Evolutionary conservation across 2,329 filamentous ascomycete genomes (phyloP).

Genomic region (Ophiostoma fasciatum): DNA sequence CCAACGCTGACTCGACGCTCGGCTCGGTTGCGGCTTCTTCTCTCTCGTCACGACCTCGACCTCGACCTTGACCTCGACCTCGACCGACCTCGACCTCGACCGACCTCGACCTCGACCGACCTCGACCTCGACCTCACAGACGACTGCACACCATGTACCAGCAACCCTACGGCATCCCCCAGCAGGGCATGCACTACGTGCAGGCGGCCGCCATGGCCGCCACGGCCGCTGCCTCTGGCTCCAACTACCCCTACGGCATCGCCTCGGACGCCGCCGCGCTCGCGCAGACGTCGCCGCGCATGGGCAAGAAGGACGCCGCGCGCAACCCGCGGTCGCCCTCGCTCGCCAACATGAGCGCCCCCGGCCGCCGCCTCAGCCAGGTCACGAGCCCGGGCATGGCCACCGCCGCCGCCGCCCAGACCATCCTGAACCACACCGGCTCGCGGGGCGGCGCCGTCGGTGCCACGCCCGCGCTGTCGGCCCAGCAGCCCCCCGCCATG

Average conservation of each 20-base stretch:
- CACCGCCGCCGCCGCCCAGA: constrained; percentile 55
- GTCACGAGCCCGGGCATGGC: constrained; percentile 61
- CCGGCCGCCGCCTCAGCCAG: constrained; percentile 54
- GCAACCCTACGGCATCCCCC: constrained; percentile 58
- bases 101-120: too few relatives aligned
- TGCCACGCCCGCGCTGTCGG: constrained; percentile 45
- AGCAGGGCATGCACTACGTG: constrained; percentile 69
- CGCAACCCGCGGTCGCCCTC: constrained; percentile 66
- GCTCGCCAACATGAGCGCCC: constrained; percentile 46
- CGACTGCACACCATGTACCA: constrained; percentile 49
- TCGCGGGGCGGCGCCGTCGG: constrained; percentile 33
- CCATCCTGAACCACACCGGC: constrained; percentile 57
- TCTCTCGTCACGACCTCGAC: too few relatives aligned
- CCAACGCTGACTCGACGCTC: too few relatives aligned
- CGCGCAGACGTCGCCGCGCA: constrained; percentile 63
- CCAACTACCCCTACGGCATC: constrained; percentile 54
- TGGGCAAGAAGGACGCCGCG: constrained; percentile 60
- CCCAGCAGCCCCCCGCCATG: constrained; percentile 50
- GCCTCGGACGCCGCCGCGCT: constrained; percentile 52
- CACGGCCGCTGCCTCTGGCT: constrained; percentile 80
- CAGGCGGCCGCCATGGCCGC: constrained; percentile 87
- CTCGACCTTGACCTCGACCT: too few relatives aligned
- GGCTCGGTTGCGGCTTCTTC: too few relatives aligned
- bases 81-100: too few relatives aligned
- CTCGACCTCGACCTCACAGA: not conserved